Base-by-base conservation (phyloP, 495 filamentous ascomycete genomes). In the Aspergillus avenaceus region DNA sequence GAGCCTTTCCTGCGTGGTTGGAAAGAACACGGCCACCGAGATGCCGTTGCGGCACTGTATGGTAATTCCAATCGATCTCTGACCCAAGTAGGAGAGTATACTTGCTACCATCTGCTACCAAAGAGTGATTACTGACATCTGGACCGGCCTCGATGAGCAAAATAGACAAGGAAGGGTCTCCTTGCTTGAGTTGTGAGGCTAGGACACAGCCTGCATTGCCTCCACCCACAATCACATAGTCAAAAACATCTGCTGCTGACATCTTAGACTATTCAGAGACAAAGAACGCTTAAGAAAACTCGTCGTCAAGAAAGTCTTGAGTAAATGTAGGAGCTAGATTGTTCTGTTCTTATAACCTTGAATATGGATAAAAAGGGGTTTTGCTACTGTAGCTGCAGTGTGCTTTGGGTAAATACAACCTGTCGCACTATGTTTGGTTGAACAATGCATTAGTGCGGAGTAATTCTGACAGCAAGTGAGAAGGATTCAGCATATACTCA, bases 191-290 rank as follows among this genome's bases (percentile, higher is more conserved):
- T 11, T 65, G 47, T 19, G 55, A 45, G 7, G 66, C 60, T 0
- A 70, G 49, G 0, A 60, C 61, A 32, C 63, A 69, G 11, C 61
- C 70, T 11, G 66, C 49, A 5, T 64, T 72, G 5, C 79, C 79
- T 4, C 71, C 78, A 1, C 76, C 70, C 24, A 67, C 50, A 41
- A 74, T 68, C 14, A 74, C 57, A 49, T 63, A 72, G 56, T 72
- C 65, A 40, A 25, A 42, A 2, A 13, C 26, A 12, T 42, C 40
- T 9, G 28, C n/a, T 31, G 28, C 8, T 11, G 28, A 2, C 28
- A 31, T 31, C 9, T 2, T 31, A 11, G 28, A 2, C 9, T 31
- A 2, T 31, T 31, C 9, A 3, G 2, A 11, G 9, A 31, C n/a
- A 13, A 11, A 31, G 28, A 3, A 31, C 8, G n/a, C n/a, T n/a